Evolutionary conservation across 2,329 filamentous ascomycete genomes (phyloP), one percentile per base, ranked within the genome.

Genomic region (Ceratocystis huliohia): DNA sequence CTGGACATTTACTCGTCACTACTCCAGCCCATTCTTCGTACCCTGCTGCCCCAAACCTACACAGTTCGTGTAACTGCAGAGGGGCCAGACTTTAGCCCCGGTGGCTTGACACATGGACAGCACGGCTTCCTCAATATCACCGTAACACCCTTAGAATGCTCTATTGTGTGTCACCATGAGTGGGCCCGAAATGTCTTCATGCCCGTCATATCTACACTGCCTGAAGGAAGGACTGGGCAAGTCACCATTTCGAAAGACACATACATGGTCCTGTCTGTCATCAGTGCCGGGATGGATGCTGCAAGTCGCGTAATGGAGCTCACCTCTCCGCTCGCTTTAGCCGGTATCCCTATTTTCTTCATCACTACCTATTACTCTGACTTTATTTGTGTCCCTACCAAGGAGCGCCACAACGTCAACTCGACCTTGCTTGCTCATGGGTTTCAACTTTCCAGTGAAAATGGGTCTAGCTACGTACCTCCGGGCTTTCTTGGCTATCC

Each of bases 281-380:
- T 91, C 69, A 91, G 89, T 69, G 88, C 92, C 71, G 91, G 92
- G 6, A 86, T 96, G 71, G 92, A 96, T 73, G 92, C 93, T 8
- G 92, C 91, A 5, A 91, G 92, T 71, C 84, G 92, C 66, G 93
- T 99, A 5, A 84, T 96, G 71, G 93, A 97, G 73, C 77, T 99
- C 69, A 96, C 92, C 6, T 92, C 87, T 65, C 94, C 93, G 4
- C 81, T 97, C 41, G 93, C 94, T 33, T 82, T 96, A 74, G 93
- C 93, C 63, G 90, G 91, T 71, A 94, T 97, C 64, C 89, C 93
- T 65, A 96, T 99, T 73, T 96, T 97, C 80, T 97, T 97, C 81
- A 96, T 96, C 74, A 96, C 93, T 2, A 96, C 91, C 41, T 99
- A 97, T 76, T 97, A 96, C 76, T 94, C 89, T 44, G 93, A 99